Base-by-base conservation (phyloP, 2,329 filamentous ascomycete species). In the Teratosphaeria destructans region DNA sequence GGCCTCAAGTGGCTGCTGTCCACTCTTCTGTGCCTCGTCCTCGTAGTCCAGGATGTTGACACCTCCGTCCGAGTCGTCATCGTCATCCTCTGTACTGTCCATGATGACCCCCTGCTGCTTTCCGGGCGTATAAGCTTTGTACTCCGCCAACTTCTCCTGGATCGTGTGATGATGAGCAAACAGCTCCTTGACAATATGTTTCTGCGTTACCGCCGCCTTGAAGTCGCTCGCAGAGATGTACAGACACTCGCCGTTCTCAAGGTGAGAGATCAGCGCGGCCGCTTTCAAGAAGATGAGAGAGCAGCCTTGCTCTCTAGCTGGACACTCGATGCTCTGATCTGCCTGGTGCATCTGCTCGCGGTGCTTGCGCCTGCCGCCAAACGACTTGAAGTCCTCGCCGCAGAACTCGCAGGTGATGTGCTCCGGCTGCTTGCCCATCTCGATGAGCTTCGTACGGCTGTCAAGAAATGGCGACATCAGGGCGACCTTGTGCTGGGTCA, bases 351-450 rank as follows among this genome's bases (percentile, higher is more conserved):
- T 81, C 63, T 75, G 68, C 58, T 75, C 72, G n/a, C 83, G 75
- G 63, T 86, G 83, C 23, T 66, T 66, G 57, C 79, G 77, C 11
- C 80, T 73, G 1, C 81, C 83, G 26, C 75, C 75, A 2, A 76
- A 72, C 32, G 77, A 81, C 61, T 78, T 77, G 70, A 83, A 85
- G 52, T 85, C 81, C 8, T 76, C 68, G 12, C 79, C 80, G 57
- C 83, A 85, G 52, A 83, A 74, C 12, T 81, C 78, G 67, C 83
- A 86, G 56, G 77, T 77, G 54, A 81, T 78, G 62, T 82, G 78
- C 66, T 66, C 54, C 56, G 65, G 70, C 73, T 61, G 60, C 19
- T 65, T 65, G 47, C 63, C 65, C 26, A 65, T 66, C 49, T 65
- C 65, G n/a, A 53, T 55, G 16, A 49, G n/a, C 1, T 59, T 59